Evolutionary conservation across 768 basidiomycete genomes (phyloP).

Genomic region (Rhodotorula toruloides): DNA sequence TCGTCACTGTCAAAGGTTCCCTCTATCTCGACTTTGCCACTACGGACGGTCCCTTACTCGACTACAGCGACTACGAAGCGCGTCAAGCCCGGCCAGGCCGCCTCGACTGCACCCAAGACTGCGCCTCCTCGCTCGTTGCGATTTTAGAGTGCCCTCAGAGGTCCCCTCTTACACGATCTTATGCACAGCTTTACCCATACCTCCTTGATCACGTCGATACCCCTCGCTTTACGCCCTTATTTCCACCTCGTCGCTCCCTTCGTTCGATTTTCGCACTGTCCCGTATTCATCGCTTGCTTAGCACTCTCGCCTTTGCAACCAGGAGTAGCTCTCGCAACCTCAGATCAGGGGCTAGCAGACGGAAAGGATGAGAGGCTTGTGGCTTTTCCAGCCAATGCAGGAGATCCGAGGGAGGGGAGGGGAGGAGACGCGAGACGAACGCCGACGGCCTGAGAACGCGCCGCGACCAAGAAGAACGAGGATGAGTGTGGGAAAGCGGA

Average conservation of each 20-base stretch:
- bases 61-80: constrained; percentile 21
- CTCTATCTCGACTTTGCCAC: constrained; percentile 1
- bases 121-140: constrained; percentile 2
- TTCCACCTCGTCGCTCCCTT: too few relatives aligned
- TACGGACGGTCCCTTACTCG: constrained; percentile 10
- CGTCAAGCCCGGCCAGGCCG: constrained; percentile 12
- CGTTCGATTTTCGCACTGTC: background rate
- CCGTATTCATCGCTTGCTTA: too few relatives aligned
- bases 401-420: too few relatives aligned
- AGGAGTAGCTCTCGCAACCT: too few relatives aligned
- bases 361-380: too few relatives aligned
- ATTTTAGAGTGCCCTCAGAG: background rate
- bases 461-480: too few relatives aligned
- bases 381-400: too few relatives aligned
- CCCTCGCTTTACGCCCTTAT: background rate
- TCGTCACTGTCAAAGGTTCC: constrained; percentile 8
- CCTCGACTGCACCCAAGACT: background rate
- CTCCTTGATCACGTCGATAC: background rate
- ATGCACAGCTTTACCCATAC: background rate
- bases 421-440: too few relatives aligned
- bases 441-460: too few relatives aligned
- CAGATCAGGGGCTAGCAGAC: too few relatives aligned
- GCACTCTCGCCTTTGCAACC: too few relatives aligned
- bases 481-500: background rate
- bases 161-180: background rate